These are phyloP conservation scores for Viola odorata DNA, from an alignment of 345 rosid species.

Conservation along the genomic window DNA sequence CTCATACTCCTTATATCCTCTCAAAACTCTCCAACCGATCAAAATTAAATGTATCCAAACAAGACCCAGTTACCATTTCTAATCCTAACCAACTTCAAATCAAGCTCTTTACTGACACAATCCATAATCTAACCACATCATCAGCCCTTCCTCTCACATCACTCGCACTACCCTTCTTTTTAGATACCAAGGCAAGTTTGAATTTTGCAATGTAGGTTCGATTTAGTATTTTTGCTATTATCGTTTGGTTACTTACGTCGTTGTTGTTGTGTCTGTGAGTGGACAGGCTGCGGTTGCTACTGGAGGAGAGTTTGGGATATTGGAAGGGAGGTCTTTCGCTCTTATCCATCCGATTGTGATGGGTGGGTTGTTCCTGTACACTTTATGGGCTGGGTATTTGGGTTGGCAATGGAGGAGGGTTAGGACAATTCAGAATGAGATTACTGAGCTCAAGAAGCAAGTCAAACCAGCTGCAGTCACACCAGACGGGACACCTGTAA, in stretches of 20 bases:
- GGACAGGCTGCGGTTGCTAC: conserved; percentile 75
- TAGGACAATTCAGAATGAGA: conserved; percentile 58
- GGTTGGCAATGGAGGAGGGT: conserved; percentile 99
- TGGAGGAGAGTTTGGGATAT: conserved; percentile 70
- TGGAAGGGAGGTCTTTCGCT: conserved; percentile 78
- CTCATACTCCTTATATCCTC: conserved; percentile 9
- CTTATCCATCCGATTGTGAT: conserved; percentile 66
- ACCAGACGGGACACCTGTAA: conserved; percentile 51
- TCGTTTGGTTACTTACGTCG: background rate
- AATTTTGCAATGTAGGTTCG: background rate
- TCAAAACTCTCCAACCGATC: conserved; percentile 13
- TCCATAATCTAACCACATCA: conserved; percentile 33
- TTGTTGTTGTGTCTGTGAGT: background rate
- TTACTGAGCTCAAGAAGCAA: conserved; percentile 67
- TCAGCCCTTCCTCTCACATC: conserved; percentile 52
- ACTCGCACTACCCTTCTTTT: conserved; percentile 51
- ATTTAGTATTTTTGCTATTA: background rate
- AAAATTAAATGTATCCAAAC: conserved; percentile 9
- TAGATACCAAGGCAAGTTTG: conserved; percentile 50
- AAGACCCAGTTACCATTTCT: background rate
- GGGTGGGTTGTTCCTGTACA: conserved; percentile 57
- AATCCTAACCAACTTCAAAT: conserved; percentile 7
- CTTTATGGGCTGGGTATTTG: conserved; percentile 68
- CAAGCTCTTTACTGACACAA: conserved; percentile 20
- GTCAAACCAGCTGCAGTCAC: conserved; percentile 61